phyloP scores from a whole-genome alignment of 441 rosid species.

The Adansonia gregorii region DNA sequence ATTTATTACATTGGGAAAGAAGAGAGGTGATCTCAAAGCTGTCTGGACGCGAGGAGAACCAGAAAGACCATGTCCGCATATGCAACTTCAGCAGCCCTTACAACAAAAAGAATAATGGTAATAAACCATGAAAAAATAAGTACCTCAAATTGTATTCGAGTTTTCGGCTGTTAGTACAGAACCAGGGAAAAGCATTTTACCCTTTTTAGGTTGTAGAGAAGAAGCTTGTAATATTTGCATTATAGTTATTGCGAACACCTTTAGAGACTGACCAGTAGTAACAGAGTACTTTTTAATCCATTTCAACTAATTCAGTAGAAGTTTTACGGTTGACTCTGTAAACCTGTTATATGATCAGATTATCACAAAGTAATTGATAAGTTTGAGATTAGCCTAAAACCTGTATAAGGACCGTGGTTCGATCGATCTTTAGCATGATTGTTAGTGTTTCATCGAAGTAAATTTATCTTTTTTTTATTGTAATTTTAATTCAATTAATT shows the following conservation, averaged over 20 bases:
- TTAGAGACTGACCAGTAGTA: conserved; percentile 6
- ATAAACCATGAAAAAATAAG: conserved; percentile 12
- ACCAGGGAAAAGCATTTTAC: neutral
- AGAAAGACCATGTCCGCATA: conserved; percentile 74
- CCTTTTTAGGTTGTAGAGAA: conserved; percentile 23
- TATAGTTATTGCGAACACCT: neutral
- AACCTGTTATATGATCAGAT: neutral
- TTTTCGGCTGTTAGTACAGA: neutral
- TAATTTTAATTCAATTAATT: too few relatives aligned
- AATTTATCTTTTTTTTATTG: neutral
- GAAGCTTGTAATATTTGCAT: conserved; percentile 26
- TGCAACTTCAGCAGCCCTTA: conserved; percentile 50
- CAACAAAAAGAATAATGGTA: conserved; percentile 15
- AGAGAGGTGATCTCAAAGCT: conserved; percentile 76
- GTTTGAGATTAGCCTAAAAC: neutral
- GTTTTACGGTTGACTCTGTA: neutral
- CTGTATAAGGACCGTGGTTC: neutral
- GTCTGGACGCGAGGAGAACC: conserved; percentile 88
- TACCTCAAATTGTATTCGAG: conserved; percentile 3
- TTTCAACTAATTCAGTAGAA: conserved; percentile 3
- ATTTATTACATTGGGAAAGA: conserved; percentile 71
- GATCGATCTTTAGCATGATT: neutral
- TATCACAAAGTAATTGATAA: neutral
- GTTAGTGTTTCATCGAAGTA: neutral
- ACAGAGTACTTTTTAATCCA: neutral